Evolutionary conservation across 1,139 yeast species (phyloP).

Genomic region (Sugiyamaella neomexicana): DNA sequence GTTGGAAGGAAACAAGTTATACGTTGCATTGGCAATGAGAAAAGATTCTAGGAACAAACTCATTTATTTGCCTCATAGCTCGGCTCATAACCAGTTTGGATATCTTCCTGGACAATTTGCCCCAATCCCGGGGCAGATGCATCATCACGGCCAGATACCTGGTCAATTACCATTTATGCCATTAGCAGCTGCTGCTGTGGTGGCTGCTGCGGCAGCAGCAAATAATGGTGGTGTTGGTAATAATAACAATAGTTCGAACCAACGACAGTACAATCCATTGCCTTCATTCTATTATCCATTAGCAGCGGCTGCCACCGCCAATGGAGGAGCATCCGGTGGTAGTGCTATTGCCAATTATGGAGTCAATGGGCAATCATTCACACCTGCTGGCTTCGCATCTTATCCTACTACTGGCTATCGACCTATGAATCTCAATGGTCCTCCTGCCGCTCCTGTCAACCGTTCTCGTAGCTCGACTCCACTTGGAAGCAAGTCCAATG

Average conservation of each 20-base stretch:
- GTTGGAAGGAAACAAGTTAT: conserved; percentile 82
- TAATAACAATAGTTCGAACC: neutral
- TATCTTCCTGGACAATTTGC: conserved; percentile 9
- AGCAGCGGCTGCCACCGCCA: conserved; percentile 14
- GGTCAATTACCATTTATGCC: conserved; percentile 17
- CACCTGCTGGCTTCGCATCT: conserved; percentile 1
- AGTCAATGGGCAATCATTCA: conserved; percentile 9
- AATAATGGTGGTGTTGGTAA: neutral
- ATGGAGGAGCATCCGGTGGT: conserved; percentile 4
- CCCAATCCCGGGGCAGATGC: conserved; percentile 5
- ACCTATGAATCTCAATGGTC: conserved; percentile 1
- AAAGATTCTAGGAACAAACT: conserved; percentile 49
- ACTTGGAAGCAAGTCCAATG: conserved; percentile 28
- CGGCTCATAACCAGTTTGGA: conserved; percentile 7
- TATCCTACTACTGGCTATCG: conserved; percentile 4
- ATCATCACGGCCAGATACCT: neutral
- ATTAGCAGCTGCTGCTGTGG: conserved; percentile 18
- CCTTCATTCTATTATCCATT: conserved; percentile 20
- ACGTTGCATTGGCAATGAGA: conserved; percentile 93
- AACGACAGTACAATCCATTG: conserved; percentile 17
- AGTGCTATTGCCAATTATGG: conserved; percentile 3
- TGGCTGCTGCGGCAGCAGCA: conserved; percentile 22
- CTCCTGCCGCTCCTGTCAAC: neutral
- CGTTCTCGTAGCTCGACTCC: conserved; percentile 14
- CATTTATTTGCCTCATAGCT: conserved; percentile 10